phyloP scores from a whole-genome alignment of 257 asterid species.

The Solanum chmielewskii region DNA sequence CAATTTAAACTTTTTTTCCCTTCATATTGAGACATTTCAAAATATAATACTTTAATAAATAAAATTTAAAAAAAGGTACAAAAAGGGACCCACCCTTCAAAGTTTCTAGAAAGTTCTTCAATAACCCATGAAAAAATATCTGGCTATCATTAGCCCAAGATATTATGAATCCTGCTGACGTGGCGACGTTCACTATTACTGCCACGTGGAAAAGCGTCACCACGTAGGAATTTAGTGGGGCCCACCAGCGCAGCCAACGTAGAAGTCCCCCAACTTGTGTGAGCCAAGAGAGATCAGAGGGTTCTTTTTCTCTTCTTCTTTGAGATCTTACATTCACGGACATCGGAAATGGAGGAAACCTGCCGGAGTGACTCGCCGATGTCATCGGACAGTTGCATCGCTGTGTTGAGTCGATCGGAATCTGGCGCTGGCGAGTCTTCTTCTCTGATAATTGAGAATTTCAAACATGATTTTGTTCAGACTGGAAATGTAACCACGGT shows the following conservation, averaged over 20 bases:
- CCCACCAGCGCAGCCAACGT: background rate
- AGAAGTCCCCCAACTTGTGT: background rate
- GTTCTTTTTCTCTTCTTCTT: background rate
- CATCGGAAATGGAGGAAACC: constrained; percentile 13
- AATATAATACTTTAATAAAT: background rate
- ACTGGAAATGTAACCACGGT: constrained; percentile 10
- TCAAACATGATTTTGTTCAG: constrained; percentile 8
- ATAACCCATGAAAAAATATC: constrained; percentile 26
- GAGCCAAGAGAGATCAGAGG: background rate
- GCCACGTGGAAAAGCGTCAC: constrained; percentile 67
- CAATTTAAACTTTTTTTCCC: background rate
- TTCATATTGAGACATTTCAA: background rate
- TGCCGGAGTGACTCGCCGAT: background rate
- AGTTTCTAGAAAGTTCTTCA: background rate
- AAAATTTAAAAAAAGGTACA: background rate
- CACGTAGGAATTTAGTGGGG: constrained; percentile 29
- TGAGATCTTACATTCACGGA: constrained; percentile 6
- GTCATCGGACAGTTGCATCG: background rate
- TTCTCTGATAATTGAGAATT: constrained; percentile 28
- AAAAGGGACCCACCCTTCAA: background rate
- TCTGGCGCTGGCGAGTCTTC: constrained; percentile 31
- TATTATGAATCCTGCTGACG: constrained; percentile 26
- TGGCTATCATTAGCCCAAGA: constrained; percentile 21
- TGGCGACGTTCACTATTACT: constrained; percentile 13
- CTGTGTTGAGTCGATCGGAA: background rate